Conservation (phyloP, 108 stramenopile genomes). For the Aurantiochytrium sp. region DNA sequence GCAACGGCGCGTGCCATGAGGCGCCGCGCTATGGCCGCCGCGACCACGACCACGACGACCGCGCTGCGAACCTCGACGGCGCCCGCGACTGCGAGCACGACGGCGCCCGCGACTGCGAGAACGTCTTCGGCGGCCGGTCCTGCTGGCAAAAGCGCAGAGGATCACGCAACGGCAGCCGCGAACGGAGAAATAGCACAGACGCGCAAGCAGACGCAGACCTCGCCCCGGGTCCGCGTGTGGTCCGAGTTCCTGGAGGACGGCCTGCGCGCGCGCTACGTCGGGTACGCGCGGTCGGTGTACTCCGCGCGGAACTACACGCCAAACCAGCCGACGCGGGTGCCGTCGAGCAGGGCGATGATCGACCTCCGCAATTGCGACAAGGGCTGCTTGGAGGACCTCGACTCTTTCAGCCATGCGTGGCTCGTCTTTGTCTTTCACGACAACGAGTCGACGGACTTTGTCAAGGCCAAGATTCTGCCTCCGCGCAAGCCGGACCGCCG, state of each 20-base stretch:
- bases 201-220: too few relatives aligned
- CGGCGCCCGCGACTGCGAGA: too few relatives aligned
- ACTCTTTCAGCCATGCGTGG: background rate
- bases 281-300: background rate
- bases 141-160: too few relatives aligned
- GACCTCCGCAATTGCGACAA: background rate
- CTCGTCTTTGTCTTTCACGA: background rate
- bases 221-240: too few relatives aligned
- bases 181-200: too few relatives aligned
- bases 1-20: too few relatives aligned
- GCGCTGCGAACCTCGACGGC: too few relatives aligned
- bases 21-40: too few relatives aligned
- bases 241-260: background rate
- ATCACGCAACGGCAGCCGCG: too few relatives aligned
- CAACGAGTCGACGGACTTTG: background rate
- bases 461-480: background rate
- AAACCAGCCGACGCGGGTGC: background rate
- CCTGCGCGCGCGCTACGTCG: background rate
- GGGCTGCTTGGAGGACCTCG: background rate
- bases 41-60: too few relatives aligned
- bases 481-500: conserved; percentile 2
- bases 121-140: too few relatives aligned
- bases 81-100: too few relatives aligned
- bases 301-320: background rate
- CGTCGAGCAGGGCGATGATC: background rate